Percentiles rank a stretch among this genome's conserved stretches.
Conservation (phyloP, 345 rosid species). For the Zanthoxylum bungeanum region DNA sequence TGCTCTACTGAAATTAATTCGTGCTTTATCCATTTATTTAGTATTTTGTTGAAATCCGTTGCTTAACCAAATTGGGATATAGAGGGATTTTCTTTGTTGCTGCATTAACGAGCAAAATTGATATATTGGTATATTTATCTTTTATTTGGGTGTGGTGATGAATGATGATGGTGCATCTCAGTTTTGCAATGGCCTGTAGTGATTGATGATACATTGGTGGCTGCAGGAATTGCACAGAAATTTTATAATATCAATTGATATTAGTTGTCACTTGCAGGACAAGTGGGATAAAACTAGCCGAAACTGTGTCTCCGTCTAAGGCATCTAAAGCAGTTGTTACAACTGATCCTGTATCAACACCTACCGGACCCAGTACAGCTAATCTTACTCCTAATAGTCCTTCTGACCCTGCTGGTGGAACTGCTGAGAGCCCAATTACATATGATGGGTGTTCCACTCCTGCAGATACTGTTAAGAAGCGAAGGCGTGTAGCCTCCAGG, state of each 20-base stretch:
- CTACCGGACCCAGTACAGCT: conserved; percentile 19
- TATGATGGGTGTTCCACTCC: conserved; percentile 53
- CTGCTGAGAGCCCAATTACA: conserved; percentile 14
- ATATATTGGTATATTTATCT: neutral
- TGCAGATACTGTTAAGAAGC: conserved; percentile 77
- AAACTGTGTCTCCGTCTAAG: conserved; percentile 30
- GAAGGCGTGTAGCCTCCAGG: conserved; percentile 63
- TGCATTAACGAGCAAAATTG: neutral
- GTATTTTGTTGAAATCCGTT: neutral
- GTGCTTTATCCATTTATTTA: conserved; percentile 1
- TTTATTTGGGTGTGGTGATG: neutral
- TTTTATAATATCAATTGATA: neutral
- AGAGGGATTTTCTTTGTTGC: neutral
- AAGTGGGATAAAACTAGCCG: conserved; percentile 39
- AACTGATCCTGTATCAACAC: conserved; percentile 22
- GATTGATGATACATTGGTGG: neutral
- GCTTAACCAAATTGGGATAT: neutral
- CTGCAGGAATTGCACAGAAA: neutral
- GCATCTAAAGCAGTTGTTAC: conserved; percentile 29
- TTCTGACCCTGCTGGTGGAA: conserved; percentile 17
- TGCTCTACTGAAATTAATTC: neutral
- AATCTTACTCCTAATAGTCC: conserved; percentile 9
- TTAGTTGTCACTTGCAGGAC: conserved; percentile 37
- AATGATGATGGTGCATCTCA: neutral
- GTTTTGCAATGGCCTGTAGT: neutral